Base-by-base conservation (phyloP, 2,329 filamentous ascomycete species). In the Fusarium mexicanum region DNA sequence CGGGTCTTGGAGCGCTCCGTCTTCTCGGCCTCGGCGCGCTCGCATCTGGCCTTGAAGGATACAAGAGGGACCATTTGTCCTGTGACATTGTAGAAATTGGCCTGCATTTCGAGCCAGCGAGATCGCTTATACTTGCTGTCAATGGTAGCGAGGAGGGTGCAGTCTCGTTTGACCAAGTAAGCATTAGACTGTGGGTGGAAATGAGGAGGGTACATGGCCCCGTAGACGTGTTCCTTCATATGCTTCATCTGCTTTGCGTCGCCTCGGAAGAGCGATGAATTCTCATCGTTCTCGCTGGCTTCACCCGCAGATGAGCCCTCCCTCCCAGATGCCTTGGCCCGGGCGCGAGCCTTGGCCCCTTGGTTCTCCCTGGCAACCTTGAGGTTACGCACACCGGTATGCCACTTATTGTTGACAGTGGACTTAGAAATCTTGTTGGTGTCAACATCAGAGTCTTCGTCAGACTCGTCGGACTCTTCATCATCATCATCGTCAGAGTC, bases 21-120 rank as follows among this genome's bases (percentile, higher is more conserved):
- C 44, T 69, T 35, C 31, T 62, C 67, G 35, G 58, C 61, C 67
- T 82, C 81, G 1, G 76, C 80, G 17, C 63, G 61, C 64, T 82
- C 81, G n/a, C 80, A 79, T 64, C 80, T 82, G 29, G 73, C 76
- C 46, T 80, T 80, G 51, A 86, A 80, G n/a, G 81, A 73, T 40
- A 82, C 79, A 13, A 83, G 72, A 3, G 83, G 81, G 1, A 86
- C 76, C 79, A 85, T 81, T 12, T 82, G 78, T 8, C 85, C 85
- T 0, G 84, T 86, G 50, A 77, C 82, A 65, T 86, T 85, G 76
- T 79, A 83, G 61, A 86, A 85, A 55, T 81, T 82, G 37, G 84
- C 83, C 69, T 86, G 85, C 77, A 86, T 82, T 67, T 85, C 81
- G 2, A 85, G 77, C 82, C 83, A 86, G 31, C 79, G 79, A 35